Conservation (phyloP, 164 flowering plant species). For the Annona cherimola region DNA sequence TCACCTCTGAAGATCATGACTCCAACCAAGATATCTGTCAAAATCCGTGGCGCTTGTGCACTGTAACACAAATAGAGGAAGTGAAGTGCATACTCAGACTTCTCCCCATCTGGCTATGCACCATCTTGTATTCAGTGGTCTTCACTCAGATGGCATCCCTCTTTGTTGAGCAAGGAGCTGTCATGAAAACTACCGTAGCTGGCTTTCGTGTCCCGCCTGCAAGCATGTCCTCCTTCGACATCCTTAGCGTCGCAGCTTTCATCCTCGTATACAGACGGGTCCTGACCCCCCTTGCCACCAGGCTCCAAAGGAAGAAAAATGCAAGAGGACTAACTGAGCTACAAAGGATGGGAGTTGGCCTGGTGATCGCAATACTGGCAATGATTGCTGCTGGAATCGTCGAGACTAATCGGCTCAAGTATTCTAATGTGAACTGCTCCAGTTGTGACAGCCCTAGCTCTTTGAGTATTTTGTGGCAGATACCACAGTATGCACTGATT, state of each 20-base stretch:
- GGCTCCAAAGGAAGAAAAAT: constrained; percentile 17
- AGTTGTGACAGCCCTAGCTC: constrained; percentile 20
- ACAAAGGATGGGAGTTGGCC: constrained; percentile 41
- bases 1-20: constrained; percentile 42
- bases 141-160: constrained; percentile 46
- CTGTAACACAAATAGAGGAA: constrained; percentile 47
- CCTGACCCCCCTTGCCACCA: constrained; percentile 19
- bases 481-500: constrained; percentile 60
- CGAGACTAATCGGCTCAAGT: constrained; percentile 25
- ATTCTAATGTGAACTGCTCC: constrained; percentile 1
- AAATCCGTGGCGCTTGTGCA: constrained; percentile 70
- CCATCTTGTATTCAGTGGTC: constrained; percentile 32
- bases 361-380: constrained; percentile 27
- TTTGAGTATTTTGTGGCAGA: constrained; percentile 49
- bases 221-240: constrained; percentile 54
- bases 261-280: constrained; percentile 28
- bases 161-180: constrained; percentile 49
- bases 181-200: constrained; percentile 36
- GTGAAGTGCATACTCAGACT: constrained; percentile 40
- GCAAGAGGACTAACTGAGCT: constrained; percentile 30
- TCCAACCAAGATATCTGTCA: constrained; percentile 16
- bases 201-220: constrained; percentile 49
- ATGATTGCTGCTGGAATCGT: constrained; percentile 32
- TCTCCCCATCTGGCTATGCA: constrained; percentile 47
- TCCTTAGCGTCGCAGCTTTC: constrained; percentile 29